phyloP scores from a whole-genome alignment of 805 yeast genomes.

The Wickerhamomyces hampshirensis region DNA sequence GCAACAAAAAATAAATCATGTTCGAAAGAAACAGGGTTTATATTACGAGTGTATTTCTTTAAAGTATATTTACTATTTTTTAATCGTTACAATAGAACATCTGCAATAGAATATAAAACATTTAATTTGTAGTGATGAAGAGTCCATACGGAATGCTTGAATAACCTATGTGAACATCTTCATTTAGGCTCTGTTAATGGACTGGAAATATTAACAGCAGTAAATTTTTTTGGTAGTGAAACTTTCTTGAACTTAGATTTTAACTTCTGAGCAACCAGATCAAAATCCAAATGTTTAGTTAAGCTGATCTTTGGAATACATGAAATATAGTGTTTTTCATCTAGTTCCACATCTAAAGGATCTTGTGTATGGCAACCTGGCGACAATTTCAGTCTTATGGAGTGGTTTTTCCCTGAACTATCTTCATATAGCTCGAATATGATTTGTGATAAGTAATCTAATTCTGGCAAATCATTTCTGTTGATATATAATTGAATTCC shows the following conservation, averaged over 20 bases:
- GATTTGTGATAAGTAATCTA: constrained; percentile 92
- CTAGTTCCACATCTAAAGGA: constrained; percentile 94
- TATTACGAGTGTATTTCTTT: too few species aligned
- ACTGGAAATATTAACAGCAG: constrained; percentile 83
- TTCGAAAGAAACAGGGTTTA: too few species aligned
- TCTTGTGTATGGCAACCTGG: constrained; percentile 99
- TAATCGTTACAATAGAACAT: background rate
- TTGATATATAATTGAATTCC: constrained; percentile 94
- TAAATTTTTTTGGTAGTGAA: constrained; percentile 82
- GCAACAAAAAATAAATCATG: too few species aligned
- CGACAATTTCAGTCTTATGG: constrained; percentile 84
- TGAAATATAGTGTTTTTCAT: constrained; percentile 93
- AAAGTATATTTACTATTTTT: background rate
- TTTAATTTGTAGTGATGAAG: too few species aligned
- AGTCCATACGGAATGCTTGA: too few species aligned
- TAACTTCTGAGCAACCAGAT: constrained; percentile 76
- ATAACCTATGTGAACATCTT: too few species aligned
- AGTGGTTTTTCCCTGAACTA: constrained; percentile 71
- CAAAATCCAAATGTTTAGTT: constrained; percentile 91
- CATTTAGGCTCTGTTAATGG: constrained; percentile 34
- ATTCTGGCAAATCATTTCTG: constrained; percentile 91
- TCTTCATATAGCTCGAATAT: constrained; percentile 92
- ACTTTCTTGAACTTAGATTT: constrained; percentile 82
- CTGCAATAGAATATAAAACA: too few species aligned
- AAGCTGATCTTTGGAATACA: constrained; percentile 88